Percentiles rank a stretch among this genome's conserved stretches.
Conservation (phyloP, 2,329 filamentous ascomycete species). For the Aspergillus caelatus region DNA sequence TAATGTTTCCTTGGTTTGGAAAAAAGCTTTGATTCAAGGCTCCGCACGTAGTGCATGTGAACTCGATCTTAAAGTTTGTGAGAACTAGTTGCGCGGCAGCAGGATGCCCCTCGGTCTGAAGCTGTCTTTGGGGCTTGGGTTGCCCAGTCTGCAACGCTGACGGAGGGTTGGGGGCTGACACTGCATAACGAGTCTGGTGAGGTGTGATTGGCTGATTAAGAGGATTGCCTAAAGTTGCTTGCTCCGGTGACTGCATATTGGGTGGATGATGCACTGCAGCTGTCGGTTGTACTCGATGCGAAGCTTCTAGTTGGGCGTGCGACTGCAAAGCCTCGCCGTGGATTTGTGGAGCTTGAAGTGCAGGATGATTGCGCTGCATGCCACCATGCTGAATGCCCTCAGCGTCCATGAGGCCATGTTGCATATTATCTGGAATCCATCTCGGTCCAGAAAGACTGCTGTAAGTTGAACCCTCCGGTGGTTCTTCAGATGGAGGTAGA, state of each 20-base stretch:
- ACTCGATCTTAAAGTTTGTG: conserved; percentile 45
- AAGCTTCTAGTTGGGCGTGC: conserved; percentile 15
- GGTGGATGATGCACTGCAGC: conserved; percentile 20
- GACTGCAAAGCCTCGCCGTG: conserved; percentile 24
- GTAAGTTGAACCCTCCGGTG: conserved; percentile 29
- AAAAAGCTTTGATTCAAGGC: conserved; percentile 43
- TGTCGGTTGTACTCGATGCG: conserved; percentile 20
- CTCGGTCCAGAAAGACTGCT: conserved; percentile 33
- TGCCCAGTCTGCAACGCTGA: conserved; percentile 23
- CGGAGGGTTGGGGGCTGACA: conserved; percentile 22
- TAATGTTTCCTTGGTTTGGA: conserved; percentile 41
- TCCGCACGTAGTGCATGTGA: conserved; percentile 42
- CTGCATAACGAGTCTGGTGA: conserved; percentile 27
- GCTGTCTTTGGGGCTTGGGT: conserved; percentile 28
- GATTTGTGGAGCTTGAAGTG: conserved; percentile 21
- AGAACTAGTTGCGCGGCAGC: conserved; percentile 34
- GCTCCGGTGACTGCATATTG: conserved; percentile 27
- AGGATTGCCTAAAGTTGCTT: conserved; percentile 24
- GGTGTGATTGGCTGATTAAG: conserved; percentile 26
- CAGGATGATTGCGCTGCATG: conserved; percentile 22
- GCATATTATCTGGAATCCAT: conserved; percentile 36
- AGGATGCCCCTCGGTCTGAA: conserved; percentile 28
- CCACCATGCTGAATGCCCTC: conserved; percentile 27
- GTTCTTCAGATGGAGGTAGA: conserved; percentile 29
- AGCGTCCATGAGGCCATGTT: conserved; percentile 30